Evolutionary conservation across 768 basidiomycete genomes (phyloP).

Genomic region (Boletus insuetus): DNA sequence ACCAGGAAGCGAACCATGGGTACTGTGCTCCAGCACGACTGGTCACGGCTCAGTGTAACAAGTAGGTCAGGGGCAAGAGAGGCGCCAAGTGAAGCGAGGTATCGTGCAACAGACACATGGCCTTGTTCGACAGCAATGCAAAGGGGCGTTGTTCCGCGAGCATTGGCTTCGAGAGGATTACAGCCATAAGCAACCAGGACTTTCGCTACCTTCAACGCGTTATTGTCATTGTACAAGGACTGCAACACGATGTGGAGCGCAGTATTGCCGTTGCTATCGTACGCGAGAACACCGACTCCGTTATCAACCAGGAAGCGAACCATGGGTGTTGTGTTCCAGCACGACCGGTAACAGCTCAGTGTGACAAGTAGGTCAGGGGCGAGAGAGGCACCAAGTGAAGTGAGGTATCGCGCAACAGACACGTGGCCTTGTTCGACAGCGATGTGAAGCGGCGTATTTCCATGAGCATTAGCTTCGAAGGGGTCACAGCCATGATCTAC

Average conservation of each 20-base stretch:
- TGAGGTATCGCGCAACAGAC: background rate
- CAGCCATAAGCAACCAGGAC: background rate
- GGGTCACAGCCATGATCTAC: background rate
- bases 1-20: background rate
- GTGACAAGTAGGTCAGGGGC: background rate
- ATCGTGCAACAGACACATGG: background rate
- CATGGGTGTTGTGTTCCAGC: too few species aligned
- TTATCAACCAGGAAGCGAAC: background rate
- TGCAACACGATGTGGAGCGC: background rate
- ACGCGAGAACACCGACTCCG: background rate
- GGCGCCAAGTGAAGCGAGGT: background rate
- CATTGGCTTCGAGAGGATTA: background rate
- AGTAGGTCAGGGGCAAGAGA: background rate
- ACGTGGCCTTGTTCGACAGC: background rate
- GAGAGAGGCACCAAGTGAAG: background rate
- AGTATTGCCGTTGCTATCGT: background rate
- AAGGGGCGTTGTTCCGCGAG: background rate
- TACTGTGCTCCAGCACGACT: background rate
- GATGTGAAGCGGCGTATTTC: background rate
- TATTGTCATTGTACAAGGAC: background rate
- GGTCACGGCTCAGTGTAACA: background rate
- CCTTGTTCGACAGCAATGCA: background rate
- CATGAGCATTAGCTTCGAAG: background rate
- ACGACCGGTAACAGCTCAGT: too few species aligned
- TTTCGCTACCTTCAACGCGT: background rate